Evolutionary conservation across 306 rosid genomes (phyloP), one percentile per base, ranked within the genome.

Genomic region (Trichosanthes cucumerina): DNA sequence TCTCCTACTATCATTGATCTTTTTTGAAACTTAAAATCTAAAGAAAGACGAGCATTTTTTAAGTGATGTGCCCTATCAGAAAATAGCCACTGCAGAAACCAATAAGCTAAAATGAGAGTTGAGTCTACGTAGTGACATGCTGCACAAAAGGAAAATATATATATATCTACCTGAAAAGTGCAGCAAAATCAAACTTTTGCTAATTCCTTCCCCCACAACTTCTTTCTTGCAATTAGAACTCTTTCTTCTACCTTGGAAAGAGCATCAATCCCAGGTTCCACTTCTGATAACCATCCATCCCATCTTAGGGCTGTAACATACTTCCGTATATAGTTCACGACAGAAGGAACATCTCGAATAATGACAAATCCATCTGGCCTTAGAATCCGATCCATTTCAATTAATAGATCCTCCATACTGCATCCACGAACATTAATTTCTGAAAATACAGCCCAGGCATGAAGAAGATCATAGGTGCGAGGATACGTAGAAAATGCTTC

Each of bases 401-500:
- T 85, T 19, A 89, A 44, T 60, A 86, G 83, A 80, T 89, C 92
- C 84, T 83, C 90, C 60, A 60, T 21, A n/a, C 87, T 50, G 76
- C 92, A 89, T 52, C 88, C 88, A 62, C 56, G 90, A 63, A 75
- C 86, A 36, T 79, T 83, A 68, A 89, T 83, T 26, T 83, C 87
- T 6, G 92, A 87, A 58, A 89, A 82, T 78, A 89, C 86, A 43
- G 80, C 65, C 90, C 90, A 89, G 43, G 92, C 92, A 76, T 89
- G 92, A 80, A 89, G 84, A 81, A 89, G 87, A 82, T 89, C 90
- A 31, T 85, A 89, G 38, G 92, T 87, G 59, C 92, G 92, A 38
- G 92, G 92, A 58, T 89, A 89, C 3, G 90, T 87, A 9, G 92
- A 89, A 83, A 89, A 89, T 75, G 92, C 85, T 85, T 89, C 92